phyloP scores from a whole-genome alignment of 164 flowering plant genomes.

The Platanus orientalis region DNA sequence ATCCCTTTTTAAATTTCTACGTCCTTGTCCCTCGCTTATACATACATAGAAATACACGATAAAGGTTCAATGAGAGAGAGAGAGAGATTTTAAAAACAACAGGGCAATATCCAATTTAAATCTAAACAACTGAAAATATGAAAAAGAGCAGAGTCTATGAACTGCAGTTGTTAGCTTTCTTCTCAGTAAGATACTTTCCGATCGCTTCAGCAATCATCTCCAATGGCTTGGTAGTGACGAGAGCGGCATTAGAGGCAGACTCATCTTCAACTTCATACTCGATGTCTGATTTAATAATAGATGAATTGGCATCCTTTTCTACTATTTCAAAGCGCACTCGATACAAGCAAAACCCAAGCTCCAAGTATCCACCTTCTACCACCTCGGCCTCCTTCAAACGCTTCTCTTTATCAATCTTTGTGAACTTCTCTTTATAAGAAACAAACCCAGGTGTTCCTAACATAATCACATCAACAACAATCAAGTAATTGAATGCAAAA shows the following conservation, averaged over 20 bases:
- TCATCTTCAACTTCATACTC: constrained; percentile 33
- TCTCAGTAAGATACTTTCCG: constrained; percentile 4
- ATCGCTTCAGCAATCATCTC: constrained; percentile 16
- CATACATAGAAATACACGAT: no score
- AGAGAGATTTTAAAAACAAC: no score
- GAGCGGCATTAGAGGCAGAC: constrained; percentile 14
- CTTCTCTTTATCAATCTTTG: constrained; percentile 24
- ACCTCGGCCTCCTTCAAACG: constrained; percentile 22
- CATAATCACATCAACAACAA: not conserved
- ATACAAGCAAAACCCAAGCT: constrained; percentile 22
- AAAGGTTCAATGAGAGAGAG: no score
- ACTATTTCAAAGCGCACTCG: constrained; percentile 20
- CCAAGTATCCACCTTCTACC: constrained; percentile 28
- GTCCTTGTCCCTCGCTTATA: no score
- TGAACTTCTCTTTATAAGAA: constrained; percentile 28
- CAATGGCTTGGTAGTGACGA: constrained; percentile 18
- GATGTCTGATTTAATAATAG: constrained; percentile 24
- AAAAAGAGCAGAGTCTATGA: no score
- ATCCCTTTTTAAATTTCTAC: no score
- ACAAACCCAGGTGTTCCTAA: not conserved
- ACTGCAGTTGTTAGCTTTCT: no score
- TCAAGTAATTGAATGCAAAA: not conserved
- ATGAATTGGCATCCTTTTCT: constrained; percentile 20
- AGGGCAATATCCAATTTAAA: no score
- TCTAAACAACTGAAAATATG: no score